A percentile compares a stretch with the other conserved stretches of the same genome.
Evolutionary conservation across 257 asterid genomes (phyloP).

Genomic region (Solanum lycopersicoides): DNA sequence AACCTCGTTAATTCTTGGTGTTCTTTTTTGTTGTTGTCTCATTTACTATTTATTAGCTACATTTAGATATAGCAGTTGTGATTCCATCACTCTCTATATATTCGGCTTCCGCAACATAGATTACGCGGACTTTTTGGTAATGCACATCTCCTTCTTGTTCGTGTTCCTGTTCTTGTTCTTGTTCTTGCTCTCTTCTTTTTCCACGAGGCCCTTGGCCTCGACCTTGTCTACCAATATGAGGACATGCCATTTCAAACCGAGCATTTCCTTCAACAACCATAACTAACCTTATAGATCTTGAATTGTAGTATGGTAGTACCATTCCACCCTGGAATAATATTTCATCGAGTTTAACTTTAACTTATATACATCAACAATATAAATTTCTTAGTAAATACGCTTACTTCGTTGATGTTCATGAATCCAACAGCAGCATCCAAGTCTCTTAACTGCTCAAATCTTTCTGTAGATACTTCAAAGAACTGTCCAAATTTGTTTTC

Average conservation of each 20-base stretch:
- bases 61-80: no score
- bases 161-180: no score
- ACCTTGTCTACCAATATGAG: constrained; percentile 17
- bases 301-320: constrained; percentile 30
- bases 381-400: neutral
- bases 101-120: no score
- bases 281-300: constrained; percentile 25
- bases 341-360: neutral
- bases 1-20: no score
- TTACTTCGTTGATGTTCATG: constrained; percentile 34
- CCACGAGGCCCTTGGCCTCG: neutral
- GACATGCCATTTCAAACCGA: constrained; percentile 36
- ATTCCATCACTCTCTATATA: no score
- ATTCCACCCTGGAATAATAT: constrained; percentile 29
- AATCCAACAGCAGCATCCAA: constrained; percentile 15
- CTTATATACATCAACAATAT: no score
- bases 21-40: no score
- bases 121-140: constrained; percentile 10
- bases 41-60: no score
- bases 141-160: neutral
- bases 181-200: neutral
- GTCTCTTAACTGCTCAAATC: constrained; percentile 19
- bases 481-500: constrained; percentile 18
- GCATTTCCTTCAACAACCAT: constrained; percentile 28
- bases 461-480: constrained; percentile 17